Percentiles rank a stretch among this genome's conserved stretches.
Conservation (phyloP, 768 basidiomycete species). For the Amanita brunnescens region DNA sequence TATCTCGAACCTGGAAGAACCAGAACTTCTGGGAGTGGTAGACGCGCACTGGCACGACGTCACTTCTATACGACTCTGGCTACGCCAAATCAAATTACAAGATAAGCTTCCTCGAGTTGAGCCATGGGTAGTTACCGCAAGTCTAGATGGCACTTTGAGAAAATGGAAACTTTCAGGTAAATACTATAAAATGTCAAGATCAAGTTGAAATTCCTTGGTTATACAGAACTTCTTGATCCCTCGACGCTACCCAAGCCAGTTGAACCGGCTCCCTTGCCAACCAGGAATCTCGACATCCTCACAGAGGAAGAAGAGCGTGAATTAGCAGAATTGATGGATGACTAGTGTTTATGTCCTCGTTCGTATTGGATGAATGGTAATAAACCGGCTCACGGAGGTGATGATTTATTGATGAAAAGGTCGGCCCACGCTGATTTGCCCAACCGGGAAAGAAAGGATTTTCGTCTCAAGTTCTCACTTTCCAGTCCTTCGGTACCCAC, state of each 20-base stretch:
- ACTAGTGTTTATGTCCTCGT: constrained; percentile 7
- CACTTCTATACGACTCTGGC: constrained; percentile 67
- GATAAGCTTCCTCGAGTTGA: constrained; percentile 44
- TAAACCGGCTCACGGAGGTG: not conserved
- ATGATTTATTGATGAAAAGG: not conserved
- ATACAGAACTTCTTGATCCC: constrained; percentile 32
- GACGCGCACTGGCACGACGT: constrained; percentile 93
- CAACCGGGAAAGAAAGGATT: constrained; percentile 44
- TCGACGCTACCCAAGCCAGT: constrained; percentile 3
- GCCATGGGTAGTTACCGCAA: constrained; percentile 76
- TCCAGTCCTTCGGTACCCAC: constrained; percentile 38
- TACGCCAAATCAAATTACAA: constrained; percentile 32
- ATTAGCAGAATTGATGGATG: constrained; percentile 63
- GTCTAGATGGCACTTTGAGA: constrained; percentile 82
- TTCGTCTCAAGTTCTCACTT: constrained; percentile 40
- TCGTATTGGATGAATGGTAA: not conserved
- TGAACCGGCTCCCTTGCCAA: constrained; percentile 2
- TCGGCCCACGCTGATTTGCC: constrained; percentile 17
- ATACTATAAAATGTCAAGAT: constrained; percentile 4
- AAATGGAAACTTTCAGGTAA: constrained; percentile 73
- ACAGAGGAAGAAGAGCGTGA: constrained; percentile 90
- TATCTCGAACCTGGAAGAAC: constrained; percentile 55
- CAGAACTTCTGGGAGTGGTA: constrained; percentile 60
- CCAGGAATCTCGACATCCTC: constrained; percentile 31
- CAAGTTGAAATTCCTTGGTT: not conserved